These are phyloP conservation scores for Mycena crocata DNA, from an alignment of 768 basidiomycete genomes.

Conservation along the genomic window DNA sequence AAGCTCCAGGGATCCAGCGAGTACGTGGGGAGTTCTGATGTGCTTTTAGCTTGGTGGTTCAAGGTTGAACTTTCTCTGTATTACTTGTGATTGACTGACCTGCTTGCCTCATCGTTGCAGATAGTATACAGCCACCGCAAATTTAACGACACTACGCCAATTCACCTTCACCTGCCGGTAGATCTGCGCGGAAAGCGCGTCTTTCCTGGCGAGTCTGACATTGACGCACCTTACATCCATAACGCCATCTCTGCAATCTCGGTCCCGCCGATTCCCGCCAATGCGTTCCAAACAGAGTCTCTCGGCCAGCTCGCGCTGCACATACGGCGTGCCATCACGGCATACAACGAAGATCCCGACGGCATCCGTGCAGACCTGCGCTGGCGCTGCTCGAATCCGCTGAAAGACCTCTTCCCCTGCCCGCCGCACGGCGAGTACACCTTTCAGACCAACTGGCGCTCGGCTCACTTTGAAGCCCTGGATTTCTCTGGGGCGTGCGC, in stretches of 20 bases:
- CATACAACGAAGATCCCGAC: background rate
- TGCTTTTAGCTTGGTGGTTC: background rate
- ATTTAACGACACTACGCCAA: background rate
- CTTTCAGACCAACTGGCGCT: background rate
- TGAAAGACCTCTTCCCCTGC: background rate
- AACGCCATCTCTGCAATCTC: background rate
- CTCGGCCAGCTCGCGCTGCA: background rate
- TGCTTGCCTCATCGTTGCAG: background rate
- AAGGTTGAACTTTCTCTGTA: background rate
- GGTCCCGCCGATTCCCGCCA: background rate
- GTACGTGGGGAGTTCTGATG: background rate
- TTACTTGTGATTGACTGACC: background rate
- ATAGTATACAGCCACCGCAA: background rate
- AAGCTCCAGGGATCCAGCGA: constrained; percentile 7
- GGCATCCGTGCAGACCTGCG: background rate
- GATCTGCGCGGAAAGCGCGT: background rate
- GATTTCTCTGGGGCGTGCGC: background rate
- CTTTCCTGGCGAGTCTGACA: background rate
- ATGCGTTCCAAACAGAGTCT: background rate
- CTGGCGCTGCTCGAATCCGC: background rate
- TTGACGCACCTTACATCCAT: background rate
- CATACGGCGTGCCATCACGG: background rate
- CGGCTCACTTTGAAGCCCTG: background rate
- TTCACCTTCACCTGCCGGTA: background rate
- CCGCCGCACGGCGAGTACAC: background rate